Conservation (phyloP, 345 rosid species). For the Eucalyptus coolabah region DNA sequence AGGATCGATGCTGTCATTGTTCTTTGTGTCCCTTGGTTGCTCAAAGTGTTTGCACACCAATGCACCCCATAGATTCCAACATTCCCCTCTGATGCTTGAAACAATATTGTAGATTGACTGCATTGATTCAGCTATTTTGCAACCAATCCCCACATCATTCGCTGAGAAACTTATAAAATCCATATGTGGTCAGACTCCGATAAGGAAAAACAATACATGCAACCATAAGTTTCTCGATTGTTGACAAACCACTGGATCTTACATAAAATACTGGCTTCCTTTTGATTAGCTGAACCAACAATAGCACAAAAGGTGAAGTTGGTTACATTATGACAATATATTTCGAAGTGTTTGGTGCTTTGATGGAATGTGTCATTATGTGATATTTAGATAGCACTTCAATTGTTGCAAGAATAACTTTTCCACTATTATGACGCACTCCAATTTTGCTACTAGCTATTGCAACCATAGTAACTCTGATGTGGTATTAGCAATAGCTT, state of each 20-base stretch:
- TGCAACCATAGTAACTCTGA: neutral
- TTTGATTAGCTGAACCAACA: neutral
- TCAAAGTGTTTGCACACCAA: too few species aligned
- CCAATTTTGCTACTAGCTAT: neutral
- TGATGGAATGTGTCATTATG: neutral
- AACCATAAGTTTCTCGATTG: neutral
- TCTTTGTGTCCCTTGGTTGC: too few species aligned
- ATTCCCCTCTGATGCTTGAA: neutral
- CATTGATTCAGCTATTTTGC: neutral
- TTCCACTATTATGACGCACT: neutral
- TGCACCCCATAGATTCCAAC: too few species aligned
- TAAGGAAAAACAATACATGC: neutral
- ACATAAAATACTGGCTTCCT: neutral
- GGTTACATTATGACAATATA: neutral
- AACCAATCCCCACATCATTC: neutral
- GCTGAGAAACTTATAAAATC: neutral
- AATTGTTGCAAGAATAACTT: neutral
- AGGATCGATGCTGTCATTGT: too few species aligned
- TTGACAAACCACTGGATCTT: neutral
- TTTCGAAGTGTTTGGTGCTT: neutral
- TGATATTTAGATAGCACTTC: neutral
- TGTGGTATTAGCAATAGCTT: neutral
- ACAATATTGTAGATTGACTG: neutral
- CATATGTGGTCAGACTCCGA: neutral
- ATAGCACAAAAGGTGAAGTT: neutral